phyloP scores from a whole-genome alignment of 208 protist species.

The Porcisia hertigi region DNA sequence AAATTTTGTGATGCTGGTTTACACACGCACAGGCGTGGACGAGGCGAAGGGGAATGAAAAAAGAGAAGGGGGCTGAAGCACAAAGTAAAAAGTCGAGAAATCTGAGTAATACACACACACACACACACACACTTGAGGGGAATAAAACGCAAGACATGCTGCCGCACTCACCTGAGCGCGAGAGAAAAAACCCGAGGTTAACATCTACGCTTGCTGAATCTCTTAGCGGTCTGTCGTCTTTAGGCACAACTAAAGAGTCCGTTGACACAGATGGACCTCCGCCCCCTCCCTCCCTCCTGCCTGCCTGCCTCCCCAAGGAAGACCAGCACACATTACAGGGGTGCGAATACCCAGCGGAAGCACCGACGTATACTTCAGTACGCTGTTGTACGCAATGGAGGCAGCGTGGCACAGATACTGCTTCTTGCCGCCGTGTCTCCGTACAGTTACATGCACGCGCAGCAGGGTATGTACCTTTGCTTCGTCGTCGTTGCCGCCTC shows the following conservation, averaged over 20 bases:
- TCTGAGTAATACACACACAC: not conserved
- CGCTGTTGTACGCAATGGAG: not conserved
- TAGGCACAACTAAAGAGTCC: too few relatives aligned
- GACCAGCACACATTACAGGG: too few relatives aligned
- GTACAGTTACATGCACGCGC: constrained; percentile 20
- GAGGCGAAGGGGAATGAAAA: not conserved
- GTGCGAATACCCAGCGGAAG: not conserved
- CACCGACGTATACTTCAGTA: not conserved
- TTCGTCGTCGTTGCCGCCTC: constrained; percentile 1
- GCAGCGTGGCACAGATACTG: not conserved
- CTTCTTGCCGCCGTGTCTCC: not conserved
- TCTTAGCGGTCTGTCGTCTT: not conserved
- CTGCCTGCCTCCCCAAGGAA: too few relatives aligned
- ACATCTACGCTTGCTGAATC: not conserved
- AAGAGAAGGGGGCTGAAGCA: not conserved
- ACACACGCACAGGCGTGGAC: not conserved
- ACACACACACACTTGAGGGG: not conserved
- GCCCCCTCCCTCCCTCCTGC: too few relatives aligned
- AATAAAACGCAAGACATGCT: too few relatives aligned
- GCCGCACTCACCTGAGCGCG: too few relatives aligned
- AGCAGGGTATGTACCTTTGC: constrained; percentile 21
- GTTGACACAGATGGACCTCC: too few relatives aligned
- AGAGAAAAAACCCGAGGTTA: not conserved
- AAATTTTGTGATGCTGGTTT: not conserved
- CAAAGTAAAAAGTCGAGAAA: not conserved